Evolutionary conservation across 306 rosid species (phyloP), one percentile per base, ranked within the genome.

Genomic region (Astragalus glycyphyllos): DNA sequence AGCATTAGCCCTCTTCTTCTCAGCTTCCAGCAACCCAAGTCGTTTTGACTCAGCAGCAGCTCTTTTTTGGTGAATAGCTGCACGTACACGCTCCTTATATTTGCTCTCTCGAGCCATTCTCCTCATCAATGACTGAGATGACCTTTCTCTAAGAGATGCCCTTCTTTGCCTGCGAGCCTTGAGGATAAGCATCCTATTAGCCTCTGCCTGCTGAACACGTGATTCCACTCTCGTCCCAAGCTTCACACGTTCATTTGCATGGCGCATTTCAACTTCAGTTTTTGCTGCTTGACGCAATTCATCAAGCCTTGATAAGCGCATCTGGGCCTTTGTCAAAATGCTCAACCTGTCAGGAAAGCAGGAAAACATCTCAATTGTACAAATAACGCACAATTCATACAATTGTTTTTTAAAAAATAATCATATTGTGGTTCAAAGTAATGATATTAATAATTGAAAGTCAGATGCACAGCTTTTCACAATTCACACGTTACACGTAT

Each of bases 201-300:
- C 87, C 79, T 87, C 95, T 32, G 96, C 99, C 86, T 91, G 89
- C 78, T 87, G 95, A 80, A 88, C 87, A 50, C 97, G 94, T n/a
- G 82, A 80, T 80, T 85, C 85, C 69, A 94, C 97, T 83, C 89
- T 87, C 1, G 89, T 75, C 65, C 87, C 96, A 69, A 91, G 89
- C 51, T 85, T 84, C 73, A 68, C 70, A 5, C 97, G 89, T 67
- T 89, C 92, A 82, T 79, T 84, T 72, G 88, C 91, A 65, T 71
- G 73, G 37, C 92, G 96, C 81, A 78, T 74, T 81, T 91, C 89
- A 57, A 89, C 95, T 50, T 73, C 89, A 62, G 58, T 79, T 86
- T 89, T 94, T 42, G 97, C 97, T 3, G 94, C 99, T 87, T 90
- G 96, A 48, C 99, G 94, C 83, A 91, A 62, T 62, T 87, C 88